Conservation (phyloP, 2,329 filamentous ascomycete genomes). For the Pseudogymnoascus sp. region DNA sequence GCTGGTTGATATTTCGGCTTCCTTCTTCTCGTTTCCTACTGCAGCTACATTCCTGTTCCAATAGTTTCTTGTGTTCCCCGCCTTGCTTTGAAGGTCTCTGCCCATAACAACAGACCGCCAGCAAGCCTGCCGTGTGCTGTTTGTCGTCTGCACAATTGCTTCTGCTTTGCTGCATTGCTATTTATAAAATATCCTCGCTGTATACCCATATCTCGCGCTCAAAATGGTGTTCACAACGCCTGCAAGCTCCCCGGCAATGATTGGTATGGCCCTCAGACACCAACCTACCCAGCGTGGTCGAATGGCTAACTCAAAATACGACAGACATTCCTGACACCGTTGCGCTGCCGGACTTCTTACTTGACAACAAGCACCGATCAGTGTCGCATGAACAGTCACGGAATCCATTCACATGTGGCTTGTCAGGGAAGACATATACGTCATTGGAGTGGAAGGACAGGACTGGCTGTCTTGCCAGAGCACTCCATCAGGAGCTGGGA, state of each 20-base stretch:
- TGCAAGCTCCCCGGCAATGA: neutral
- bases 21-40: neutral
- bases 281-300: neutral
- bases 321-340: constrained; percentile 52
- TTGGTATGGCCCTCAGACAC: neutral
- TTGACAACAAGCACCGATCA: constrained; percentile 60
- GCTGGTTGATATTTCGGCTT: neutral
- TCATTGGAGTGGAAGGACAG: constrained; percentile 53
- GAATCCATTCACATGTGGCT: constrained; percentile 64
- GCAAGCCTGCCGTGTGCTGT: neutral
- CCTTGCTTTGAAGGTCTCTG: neutral
- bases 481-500: constrained; percentile 58
- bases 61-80: neutral
- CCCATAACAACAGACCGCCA: neutral
- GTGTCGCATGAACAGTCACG: constrained; percentile 51
- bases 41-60: neutral
- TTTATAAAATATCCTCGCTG: neutral
- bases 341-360: constrained; percentile 66
- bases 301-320: neutral
- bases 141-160: neutral
- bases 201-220: neutral
- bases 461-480: constrained; percentile 56
- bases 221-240: constrained; percentile 2
- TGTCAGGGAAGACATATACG: constrained; percentile 59
- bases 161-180: neutral